Conservation (phyloP, 352 stramenopile species). For the Pythium aphanidermatum region DNA sequence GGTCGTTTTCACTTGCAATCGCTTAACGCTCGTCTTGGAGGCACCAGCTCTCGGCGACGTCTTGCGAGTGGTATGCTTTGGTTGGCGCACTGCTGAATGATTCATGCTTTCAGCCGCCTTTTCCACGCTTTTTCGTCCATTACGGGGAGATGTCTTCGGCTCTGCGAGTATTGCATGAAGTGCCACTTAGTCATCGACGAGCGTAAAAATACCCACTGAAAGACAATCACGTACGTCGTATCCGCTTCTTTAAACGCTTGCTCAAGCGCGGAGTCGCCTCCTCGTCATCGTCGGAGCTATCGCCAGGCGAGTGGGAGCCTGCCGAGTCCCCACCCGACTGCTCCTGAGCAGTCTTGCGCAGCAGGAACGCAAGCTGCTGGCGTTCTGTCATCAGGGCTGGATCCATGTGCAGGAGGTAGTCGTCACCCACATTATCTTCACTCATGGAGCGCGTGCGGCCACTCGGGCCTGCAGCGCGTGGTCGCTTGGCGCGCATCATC, state of each 20-base stretch:
- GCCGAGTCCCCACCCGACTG: slow-evolving; percentile 26
- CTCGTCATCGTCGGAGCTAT: slow-evolving; percentile 31
- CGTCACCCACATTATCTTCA: slow-evolving; percentile 20
- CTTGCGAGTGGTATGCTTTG: background rate
- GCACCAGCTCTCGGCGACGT: slow-evolving; percentile 1
- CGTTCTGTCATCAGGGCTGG: slow-evolving; percentile 75
- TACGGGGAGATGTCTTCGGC: slow-evolving; percentile 13
- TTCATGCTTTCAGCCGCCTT: background rate
- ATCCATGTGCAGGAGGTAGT: slow-evolving; percentile 31
- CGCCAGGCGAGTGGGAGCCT: slow-evolving; percentile 9
- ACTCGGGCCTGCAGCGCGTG: slow-evolving; percentile 7
- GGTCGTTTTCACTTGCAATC: slow-evolving; percentile 15
- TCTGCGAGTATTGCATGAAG: slow-evolving; percentile 3
- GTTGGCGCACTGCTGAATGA: background rate
- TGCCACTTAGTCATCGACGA: background rate
- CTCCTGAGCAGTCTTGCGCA: slow-evolving; percentile 61
- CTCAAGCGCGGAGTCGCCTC: slow-evolving; percentile 12
- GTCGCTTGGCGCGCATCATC: slow-evolving; percentile 23
- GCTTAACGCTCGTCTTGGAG: background rate
- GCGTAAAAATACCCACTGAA: background rate
- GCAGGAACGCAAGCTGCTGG: slow-evolving; percentile 70
- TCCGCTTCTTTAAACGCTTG: slow-evolving; percentile 19
- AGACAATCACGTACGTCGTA: slow-evolving; percentile 17
- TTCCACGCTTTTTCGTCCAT: slow-evolving; percentile 2
- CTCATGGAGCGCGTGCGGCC: slow-evolving; percentile 19